Conservation (phyloP, 2,329 filamentous ascomycete species). For the Fusarium sarcochroum region DNA sequence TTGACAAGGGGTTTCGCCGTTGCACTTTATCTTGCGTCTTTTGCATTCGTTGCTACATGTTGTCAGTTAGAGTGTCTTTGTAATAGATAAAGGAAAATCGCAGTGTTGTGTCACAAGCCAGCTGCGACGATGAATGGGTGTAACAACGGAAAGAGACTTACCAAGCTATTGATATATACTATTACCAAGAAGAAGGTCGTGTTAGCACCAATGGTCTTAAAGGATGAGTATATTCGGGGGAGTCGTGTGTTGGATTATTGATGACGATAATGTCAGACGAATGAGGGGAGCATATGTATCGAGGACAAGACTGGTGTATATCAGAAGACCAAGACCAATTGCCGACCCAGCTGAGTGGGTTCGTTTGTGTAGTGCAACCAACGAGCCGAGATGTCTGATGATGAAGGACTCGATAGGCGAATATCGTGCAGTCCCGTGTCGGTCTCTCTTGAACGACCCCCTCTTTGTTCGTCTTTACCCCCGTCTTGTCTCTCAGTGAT, state of each 20-base stretch:
- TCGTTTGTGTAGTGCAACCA: slow-evolving; percentile 29
- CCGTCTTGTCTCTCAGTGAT: neutral
- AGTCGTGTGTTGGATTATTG: neutral
- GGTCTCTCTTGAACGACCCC: slow-evolving; percentile 1
- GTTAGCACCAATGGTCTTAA: slow-evolving; percentile 35
- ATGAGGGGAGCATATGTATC: neutral
- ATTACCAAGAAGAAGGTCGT: slow-evolving; percentile 12
- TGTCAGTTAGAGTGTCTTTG: neutral
- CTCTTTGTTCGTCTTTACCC: slow-evolving; percentile 1
- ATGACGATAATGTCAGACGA: too few species aligned
- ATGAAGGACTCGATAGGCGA: slow-evolving; percentile 20
- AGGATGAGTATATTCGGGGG: neutral
- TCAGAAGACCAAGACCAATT: neutral
- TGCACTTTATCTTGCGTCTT: slow-evolving; percentile 82
- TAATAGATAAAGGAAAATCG: neutral
- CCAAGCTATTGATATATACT: slow-evolving; percentile 75
- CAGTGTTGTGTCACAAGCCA: neutral
- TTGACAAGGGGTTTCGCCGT: slow-evolving; percentile 77
- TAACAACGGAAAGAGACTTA: slow-evolving; percentile 54
- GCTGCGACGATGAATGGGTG: neutral
- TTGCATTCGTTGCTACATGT: slow-evolving; percentile 77
- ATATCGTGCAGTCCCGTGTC: slow-evolving; percentile 10
- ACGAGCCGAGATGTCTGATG: slow-evolving; percentile 9
- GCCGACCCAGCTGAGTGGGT: slow-evolving; percentile 12
- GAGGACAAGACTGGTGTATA: too few species aligned